Evolutionary conservation across 163 green algal species (phyloP).

Genomic region (Scenedesmus sp.): DNA sequence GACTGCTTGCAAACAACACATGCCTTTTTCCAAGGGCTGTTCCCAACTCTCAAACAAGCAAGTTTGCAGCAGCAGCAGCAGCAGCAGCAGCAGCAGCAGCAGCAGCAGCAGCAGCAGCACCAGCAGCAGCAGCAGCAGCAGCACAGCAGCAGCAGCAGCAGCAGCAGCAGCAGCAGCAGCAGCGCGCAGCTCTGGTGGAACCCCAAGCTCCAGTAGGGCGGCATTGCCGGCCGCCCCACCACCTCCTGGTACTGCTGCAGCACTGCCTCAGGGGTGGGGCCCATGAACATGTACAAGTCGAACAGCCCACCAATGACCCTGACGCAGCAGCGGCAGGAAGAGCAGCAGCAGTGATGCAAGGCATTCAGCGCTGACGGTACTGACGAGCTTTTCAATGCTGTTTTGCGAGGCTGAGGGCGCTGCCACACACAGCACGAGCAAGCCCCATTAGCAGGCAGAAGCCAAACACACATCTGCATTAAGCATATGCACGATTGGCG

Average conservation of each 20-base stretch:
- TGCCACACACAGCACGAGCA: too few relatives aligned
- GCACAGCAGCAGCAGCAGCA: background rate
- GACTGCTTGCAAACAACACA: too few relatives aligned
- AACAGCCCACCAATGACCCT: constrained; percentile 71
- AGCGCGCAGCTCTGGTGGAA: constrained; percentile 80
- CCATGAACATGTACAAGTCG: constrained; percentile 74
- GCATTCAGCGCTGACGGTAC: background rate
- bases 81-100: background rate
- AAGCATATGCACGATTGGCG: too few relatives aligned
- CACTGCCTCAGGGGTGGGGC: constrained; percentile 67
- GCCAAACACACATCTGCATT: too few relatives aligned
- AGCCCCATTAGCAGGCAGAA: too few relatives aligned
- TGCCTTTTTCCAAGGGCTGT: too few relatives aligned
- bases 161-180: background rate
- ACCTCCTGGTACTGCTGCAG: constrained; percentile 75
- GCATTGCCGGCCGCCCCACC: constrained; percentile 74
- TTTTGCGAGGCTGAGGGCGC: too few relatives aligned
- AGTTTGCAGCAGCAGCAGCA: background rate
- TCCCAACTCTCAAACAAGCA: too few relatives aligned
- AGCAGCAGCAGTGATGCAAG: background rate
- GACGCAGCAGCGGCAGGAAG: background rate
- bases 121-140: background rate
- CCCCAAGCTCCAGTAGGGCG: constrained; percentile 80
- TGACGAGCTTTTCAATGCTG: too few relatives aligned
- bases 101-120: background rate